Evolutionary conservation across 139 green algal genomes (phyloP).

Genomic region (Ettlia oleoabundans): DNA sequence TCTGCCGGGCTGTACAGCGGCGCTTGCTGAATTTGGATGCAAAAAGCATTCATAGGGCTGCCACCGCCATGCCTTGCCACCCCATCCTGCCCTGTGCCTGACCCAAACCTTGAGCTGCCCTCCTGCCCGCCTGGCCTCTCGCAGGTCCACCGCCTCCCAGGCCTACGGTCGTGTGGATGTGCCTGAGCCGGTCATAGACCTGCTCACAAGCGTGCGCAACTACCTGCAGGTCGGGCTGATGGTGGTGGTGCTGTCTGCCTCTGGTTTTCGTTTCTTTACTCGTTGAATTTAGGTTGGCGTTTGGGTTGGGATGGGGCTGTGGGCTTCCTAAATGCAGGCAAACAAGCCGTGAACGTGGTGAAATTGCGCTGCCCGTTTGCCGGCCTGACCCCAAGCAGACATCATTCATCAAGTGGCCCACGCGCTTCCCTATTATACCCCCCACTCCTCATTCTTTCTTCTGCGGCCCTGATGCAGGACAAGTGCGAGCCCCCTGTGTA

Average conservation of each 20-base stretch:
- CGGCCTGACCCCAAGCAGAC: too few species aligned
- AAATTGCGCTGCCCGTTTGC: neutral
- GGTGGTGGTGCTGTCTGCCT: neutral
- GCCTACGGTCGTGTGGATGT: conserved; percentile 73
- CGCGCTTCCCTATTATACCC: neutral
- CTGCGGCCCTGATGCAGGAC: conserved; percentile 54
- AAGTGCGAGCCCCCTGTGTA: conserved; percentile 94
- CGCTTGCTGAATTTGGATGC: too few species aligned
- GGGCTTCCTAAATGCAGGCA: too few species aligned
- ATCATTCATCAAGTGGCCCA: too few species aligned
- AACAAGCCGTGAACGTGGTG: neutral
- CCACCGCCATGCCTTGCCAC: neutral
- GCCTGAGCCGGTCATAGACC: conserved; percentile 82
- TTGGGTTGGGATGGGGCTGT: too few species aligned
- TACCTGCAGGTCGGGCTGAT: conserved; percentile 61
- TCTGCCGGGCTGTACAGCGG: too few species aligned
- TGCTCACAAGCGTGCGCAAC: conserved; percentile 83
- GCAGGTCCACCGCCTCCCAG: conserved; percentile 37
- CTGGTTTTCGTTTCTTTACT: too few species aligned
- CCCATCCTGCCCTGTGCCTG: neutral
- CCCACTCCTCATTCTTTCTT: neutral
- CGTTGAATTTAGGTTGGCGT: too few species aligned
- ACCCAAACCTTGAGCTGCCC: neutral
- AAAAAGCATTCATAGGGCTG: too few species aligned
- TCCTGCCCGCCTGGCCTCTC: neutral